phyloP scores from a whole-genome alignment of 1,284 basidiomycete genomes.

The Leccinum solheimii region DNA sequence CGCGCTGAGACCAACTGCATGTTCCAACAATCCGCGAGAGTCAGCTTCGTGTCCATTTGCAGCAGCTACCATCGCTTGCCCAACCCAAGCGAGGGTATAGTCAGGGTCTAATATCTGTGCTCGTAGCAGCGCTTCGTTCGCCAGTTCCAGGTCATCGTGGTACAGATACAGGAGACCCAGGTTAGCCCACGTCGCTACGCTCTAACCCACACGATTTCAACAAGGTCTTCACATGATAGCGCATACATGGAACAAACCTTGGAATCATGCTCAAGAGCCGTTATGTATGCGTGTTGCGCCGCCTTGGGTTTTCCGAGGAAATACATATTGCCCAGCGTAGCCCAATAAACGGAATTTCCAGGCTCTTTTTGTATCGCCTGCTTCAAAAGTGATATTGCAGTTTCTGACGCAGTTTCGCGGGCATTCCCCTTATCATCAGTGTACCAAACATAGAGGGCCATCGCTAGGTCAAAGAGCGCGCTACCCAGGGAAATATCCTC shows the following conservation, averaged over 20 bases:
- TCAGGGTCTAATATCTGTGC: conserved; percentile 94
- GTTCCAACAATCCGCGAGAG: conserved; percentile 75
- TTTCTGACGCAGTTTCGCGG: conserved; percentile 43
- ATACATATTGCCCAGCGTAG: conserved; percentile 72
- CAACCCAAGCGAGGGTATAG: conserved; percentile 89
- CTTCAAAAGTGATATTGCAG: conserved; percentile 66
- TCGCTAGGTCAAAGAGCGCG: conserved; percentile 78
- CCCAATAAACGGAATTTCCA: conserved; percentile 80
- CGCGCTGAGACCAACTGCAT: conserved; percentile 74
- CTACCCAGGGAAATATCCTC: conserved; percentile 59
- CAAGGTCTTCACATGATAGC: conserved; percentile 2
- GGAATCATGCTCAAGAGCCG: conserved; percentile 80
- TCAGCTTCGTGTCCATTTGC: conserved; percentile 63
- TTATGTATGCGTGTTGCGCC: conserved; percentile 92
- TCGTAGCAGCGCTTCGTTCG: conserved; percentile 83
- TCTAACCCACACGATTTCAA: conserved; percentile 45
- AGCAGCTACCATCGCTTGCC: conserved; percentile 83
- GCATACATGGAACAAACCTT: conserved; percentile 52
- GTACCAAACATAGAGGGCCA: conserved; percentile 61
- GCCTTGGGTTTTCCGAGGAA: conserved; percentile 68
- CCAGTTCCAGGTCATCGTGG: conserved; percentile 79
- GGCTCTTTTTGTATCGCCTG: conserved; percentile 79
- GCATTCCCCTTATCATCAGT: conserved; percentile 34
- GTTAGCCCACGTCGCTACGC: conserved; percentile 81
- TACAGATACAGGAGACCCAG: conserved; percentile 90